phyloP scores from a whole-genome alignment of 2,329 filamentous ascomycete genomes.

The Trichoderma aggressivum region DNA sequence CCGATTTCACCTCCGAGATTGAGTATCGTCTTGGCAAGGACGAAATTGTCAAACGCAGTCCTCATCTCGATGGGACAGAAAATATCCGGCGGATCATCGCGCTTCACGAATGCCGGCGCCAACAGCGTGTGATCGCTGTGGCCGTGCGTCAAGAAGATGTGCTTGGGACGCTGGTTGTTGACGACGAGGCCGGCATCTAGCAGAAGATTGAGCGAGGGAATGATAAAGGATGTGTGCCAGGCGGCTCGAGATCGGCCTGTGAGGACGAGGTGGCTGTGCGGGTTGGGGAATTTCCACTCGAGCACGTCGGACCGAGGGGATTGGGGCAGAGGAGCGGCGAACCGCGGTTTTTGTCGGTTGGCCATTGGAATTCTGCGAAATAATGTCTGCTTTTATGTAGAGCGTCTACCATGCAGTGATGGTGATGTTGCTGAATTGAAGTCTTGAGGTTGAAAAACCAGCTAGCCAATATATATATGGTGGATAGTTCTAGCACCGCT shows the following conservation, averaged over 20 bases:
- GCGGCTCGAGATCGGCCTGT: slow-evolving; percentile 48
- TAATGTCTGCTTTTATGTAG: not conserved
- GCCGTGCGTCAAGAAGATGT: slow-evolving; percentile 50
- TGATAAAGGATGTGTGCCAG: slow-evolving; percentile 51
- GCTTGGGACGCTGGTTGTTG: slow-evolving; percentile 45
- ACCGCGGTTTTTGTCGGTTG: slow-evolving; percentile 22
- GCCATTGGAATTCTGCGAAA: not conserved
- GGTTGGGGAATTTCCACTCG: slow-evolving; percentile 45
- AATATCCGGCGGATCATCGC: slow-evolving; percentile 45
- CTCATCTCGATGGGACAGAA: slow-evolving; percentile 43
- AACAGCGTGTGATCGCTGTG: slow-evolving; percentile 47
- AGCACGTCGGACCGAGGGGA: slow-evolving; percentile 43
- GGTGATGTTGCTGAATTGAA: not conserved
- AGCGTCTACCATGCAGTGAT: not conserved
- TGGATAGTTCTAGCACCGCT: not conserved
- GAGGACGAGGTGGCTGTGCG: slow-evolving; percentile 40
- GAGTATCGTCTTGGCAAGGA: slow-evolving; percentile 41
- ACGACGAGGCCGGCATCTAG: slow-evolving; percentile 47
- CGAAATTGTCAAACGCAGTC: slow-evolving; percentile 38
- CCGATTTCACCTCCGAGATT: slow-evolving; percentile 39
- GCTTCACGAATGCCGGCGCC: slow-evolving; percentile 41
- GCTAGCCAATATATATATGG: not conserved
- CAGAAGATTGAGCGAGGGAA: slow-evolving; percentile 48
- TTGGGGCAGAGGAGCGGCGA: slow-evolving; percentile 44
- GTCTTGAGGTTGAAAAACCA: not conserved